Base-by-base conservation (phyloP, 768 basidiomycete species). In the Asterophora lycoperdoides region DNA sequence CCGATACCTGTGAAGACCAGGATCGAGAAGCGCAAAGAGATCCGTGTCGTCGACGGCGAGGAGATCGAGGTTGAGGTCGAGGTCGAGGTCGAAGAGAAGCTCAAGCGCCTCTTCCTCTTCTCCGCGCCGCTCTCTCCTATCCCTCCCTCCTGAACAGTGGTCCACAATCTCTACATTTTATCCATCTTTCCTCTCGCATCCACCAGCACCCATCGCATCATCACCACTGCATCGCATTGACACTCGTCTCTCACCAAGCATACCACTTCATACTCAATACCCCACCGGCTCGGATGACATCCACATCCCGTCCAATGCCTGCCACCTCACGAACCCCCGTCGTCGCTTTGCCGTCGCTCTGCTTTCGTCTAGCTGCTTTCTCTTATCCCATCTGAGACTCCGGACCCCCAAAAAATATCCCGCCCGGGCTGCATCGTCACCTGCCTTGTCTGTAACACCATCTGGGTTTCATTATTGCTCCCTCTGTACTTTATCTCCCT, bases 21-120 rank as follows among this genome's bases (percentile, higher is more conserved):
- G 29, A 44, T 49, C 33, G 79, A 80, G 68, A 23, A 23, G 23
- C 23, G 23, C 23, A 23, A 23, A 6, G 23, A 23, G 23, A 23
- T 23, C 3, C 23, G 64, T 9, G 65, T 75, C 26, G 62, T 84
- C 35, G 71, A 80, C 54, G 75, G 78, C 48, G 42, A 46, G 41
- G 51, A 56, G 20, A 65, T 72, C 37, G 77, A 80, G 58, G 72
- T 75, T 56, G 75, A 70, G 49, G 64, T 75, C 38, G 77, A 83
- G 59, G 77, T 86, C 17, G 80, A 80, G 58, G 69, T 85, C 7
- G 63, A 70, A 44, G 75, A 76, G 54, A 71, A 75, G 55, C 65
- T 72, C 36, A 86, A 89, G 65, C 72, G 80, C 29, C 71, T 91
- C 35, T 89, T 90, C 70, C 69, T 83, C 46, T 90, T 89, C 63